Base-by-base conservation (phyloP, 345 rosid species). In the Crucihimalaya himalaica region DNA sequence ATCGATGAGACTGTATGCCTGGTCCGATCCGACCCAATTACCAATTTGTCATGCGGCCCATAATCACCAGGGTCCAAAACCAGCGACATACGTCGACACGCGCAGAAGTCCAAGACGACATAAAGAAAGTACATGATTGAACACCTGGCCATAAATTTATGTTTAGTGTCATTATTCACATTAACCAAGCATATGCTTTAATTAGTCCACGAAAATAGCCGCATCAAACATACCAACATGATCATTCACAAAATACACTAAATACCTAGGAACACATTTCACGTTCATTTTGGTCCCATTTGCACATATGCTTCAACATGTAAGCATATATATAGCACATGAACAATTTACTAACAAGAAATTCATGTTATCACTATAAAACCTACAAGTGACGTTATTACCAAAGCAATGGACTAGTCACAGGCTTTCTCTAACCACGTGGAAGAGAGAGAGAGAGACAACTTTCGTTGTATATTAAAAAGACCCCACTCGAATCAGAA, bases 371-470 rank as follows among this genome's bases (percentile, higher is more conserved):
- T 27, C 53, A 52, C 57, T 34, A 59, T 39, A 54, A 62, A 69
- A 56, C 12, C 28, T 32, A n/a, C n/a, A n/a, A 53, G 63, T 60
- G 79, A 74, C 73, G 73, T 75, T 75, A 75, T 68, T 60, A 75
- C 68, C 79, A 68, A 75, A 68, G 79, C 73, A 67, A 51, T 60
- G 47, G 10, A 58, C 39, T 51, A 9, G 47, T 37, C 25, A 27
- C 25, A 50, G 58, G 21, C 58, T 63, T 54, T 31, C 20, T 27
- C 23, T 1, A 66, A 58, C 72, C 78, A 74, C 72, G 60, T 74
- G 72, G 72, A 45, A 47, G 48, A 54, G 47, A 64, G 37, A 55
- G 71, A 65, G 10, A 31, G n/a, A n/a, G n/a, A 2, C 25, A 3
- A 12, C 4, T 63, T 50, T 63, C 42, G 70, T 72, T 28, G 59